Conservation (phyloP, 495 filamentous ascomycete genomes). For the Penicillium arizonense region DNA sequence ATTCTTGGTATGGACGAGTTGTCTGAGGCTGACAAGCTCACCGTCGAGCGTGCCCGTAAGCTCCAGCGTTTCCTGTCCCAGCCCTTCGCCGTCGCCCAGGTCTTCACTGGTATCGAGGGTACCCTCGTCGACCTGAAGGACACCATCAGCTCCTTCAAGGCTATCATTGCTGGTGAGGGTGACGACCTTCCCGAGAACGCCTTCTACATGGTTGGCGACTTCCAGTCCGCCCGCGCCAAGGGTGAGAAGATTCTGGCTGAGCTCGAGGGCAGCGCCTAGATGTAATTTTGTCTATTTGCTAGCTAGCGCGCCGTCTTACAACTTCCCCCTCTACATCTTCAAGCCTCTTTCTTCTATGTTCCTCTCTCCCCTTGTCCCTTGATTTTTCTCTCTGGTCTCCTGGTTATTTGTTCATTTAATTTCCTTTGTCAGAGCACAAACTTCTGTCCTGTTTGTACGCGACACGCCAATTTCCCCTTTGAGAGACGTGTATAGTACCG, state of each 20-base stretch:
- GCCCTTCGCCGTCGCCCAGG: constrained; percentile 98
- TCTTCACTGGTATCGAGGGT: constrained; percentile 99
- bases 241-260: constrained; percentile 99
- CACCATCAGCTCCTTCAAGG: constrained; percentile 96
- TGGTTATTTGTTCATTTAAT: constrained; percentile 24
- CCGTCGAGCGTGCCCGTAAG: constrained; percentile 99
- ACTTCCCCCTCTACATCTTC: constrained; percentile 19
- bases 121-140: constrained; percentile 96
- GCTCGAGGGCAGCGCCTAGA: constrained; percentile 70
- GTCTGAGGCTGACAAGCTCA: constrained; percentile 98
- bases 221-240: constrained; percentile 90
- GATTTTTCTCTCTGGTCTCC: constrained; percentile 10
- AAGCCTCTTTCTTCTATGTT: constrained; percentile 30
- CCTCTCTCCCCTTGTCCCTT: constrained; percentile 11
- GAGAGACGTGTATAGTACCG: constrained; percentile 49
- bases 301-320: constrained; percentile 25
- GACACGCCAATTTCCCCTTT: constrained; percentile 33
- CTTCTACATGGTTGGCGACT: constrained; percentile 98
- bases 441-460: constrained; percentile 29
- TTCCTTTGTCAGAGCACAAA: constrained; percentile 35
- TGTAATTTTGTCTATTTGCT: constrained; percentile 43
- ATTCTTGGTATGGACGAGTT: constrained; percentile 99
- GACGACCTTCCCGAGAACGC: constrained; percentile 94
- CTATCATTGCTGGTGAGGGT: constrained; percentile 91
- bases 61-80: constrained; percentile 99